Base-by-base conservation (phyloP, 1,139 yeast species). In the Protomyces arabidopsidicola region DNA sequence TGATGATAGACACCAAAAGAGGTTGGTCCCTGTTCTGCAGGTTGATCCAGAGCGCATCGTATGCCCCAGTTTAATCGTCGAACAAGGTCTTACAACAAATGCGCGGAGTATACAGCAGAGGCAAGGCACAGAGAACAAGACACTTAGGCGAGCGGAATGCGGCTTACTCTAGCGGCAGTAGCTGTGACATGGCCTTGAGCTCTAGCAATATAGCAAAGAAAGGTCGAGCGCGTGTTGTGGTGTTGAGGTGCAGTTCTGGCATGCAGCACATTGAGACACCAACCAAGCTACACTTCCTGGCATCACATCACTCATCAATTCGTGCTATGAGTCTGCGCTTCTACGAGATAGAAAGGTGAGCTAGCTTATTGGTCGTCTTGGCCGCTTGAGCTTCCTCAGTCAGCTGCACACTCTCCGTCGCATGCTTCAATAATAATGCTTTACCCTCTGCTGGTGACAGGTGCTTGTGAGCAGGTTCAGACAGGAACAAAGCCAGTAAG, bases 151-250 rank as follows among this genome's bases (percentile, higher is more conserved):
- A 24, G 16, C 9, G 39, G 20, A 35, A 9, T 5, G 16, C 4
- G 2, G 39, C 53, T 16, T 34, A 58, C 62, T 58, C 62, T 16
- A 58, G 53, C 10, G 62, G 62, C 12, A 58, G 52, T 18, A 58
- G 48, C 16, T 55, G 52, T 12, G 62, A 58, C 62, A 58, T 58
- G 27, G 8, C 31, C 31, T 35, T 35, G 18, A 12, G 24, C 22
- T 45, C 52, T 18, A 27, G 31, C 31, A 27, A 4, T 27, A 27
- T 5, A 27, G 31, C 31, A 27, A 27, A 5, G 31, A 27, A 27
- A 27, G 8, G 6, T 27, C 31, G 31, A 27, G 31, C 31, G 31
- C 6, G 31, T 27, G 31, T 27, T 1, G 31, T 27, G 31, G 31
- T 27, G 31, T 27, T 27, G 31, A 5, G 31, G 9, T n/a, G n/a